Evolutionary conservation across 768 basidiomycete species (phyloP).

Genomic region (Amanita rubescens): DNA sequence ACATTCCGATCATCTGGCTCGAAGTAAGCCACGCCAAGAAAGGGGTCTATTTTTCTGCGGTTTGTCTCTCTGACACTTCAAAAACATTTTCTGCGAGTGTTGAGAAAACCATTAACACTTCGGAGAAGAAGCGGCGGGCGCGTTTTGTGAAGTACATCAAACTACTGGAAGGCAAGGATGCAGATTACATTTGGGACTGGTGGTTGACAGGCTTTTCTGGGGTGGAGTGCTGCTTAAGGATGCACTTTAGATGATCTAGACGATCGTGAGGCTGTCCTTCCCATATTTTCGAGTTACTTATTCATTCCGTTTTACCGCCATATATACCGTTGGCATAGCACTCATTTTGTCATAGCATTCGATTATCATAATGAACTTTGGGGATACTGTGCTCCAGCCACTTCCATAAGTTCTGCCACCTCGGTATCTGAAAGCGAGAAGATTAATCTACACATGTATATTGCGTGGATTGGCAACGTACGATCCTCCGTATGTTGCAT

Average conservation of each 20-base stretch:
- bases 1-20: not conserved
- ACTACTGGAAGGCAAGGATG: not conserved
- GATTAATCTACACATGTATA: conserved; percentile 8
- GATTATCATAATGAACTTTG: not conserved
- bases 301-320: not conserved
- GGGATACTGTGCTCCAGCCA: conserved; percentile 26
- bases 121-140: not conserved
- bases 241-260: not conserved
- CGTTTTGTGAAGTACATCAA: not conserved
- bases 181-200: not conserved
- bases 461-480: conserved; percentile 23
- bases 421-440: conserved; percentile 34
- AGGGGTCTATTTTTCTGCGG: not conserved
- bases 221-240: not conserved
- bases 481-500: conserved; percentile 62
- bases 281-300: too few species aligned
- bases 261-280: too few species aligned
- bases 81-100: not conserved
- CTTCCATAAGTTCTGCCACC: conserved; percentile 39
- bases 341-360: not conserved
- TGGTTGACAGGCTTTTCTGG: not conserved
- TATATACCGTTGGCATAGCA: not conserved
- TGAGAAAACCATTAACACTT: not conserved
- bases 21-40: not conserved
- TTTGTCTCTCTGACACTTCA: not conserved